These are phyloP conservation scores for Chytridium lagenaria DNA, from an alignment of 371 early-diverging fungal species.

Conservation along the genomic window DNA sequence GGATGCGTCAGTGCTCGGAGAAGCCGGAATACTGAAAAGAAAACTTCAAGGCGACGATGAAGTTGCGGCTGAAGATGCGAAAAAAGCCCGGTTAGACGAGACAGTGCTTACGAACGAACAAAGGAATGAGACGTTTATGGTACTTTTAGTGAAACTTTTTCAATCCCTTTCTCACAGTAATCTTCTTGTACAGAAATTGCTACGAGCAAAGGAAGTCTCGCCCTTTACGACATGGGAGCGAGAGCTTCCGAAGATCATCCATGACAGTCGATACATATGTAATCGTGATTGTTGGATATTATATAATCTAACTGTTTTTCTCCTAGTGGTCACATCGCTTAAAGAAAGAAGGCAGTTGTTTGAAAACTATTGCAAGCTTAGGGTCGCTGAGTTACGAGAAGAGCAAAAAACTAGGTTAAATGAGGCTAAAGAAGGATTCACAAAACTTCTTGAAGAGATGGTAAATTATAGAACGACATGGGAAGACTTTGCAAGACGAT, in stretches of 20 bases:
- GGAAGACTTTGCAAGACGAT: constrained; percentile 72
- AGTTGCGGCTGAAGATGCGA: constrained; percentile 31
- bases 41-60: constrained; percentile 43
- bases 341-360: constrained; percentile 66
- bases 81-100: background rate
- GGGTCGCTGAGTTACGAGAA: constrained; percentile 60
- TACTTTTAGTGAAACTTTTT: constrained; percentile 7
- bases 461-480: constrained; percentile 59
- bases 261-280: constrained; percentile 60
- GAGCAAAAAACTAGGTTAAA: constrained; percentile 53
- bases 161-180: constrained; percentile 18
- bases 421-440: constrained; percentile 58
- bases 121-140: constrained; percentile 35
- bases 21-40: constrained; percentile 35
- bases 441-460: constrained; percentile 55
- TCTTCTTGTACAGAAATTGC: constrained; percentile 58
- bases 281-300: constrained; percentile 45
- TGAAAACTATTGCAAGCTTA: constrained; percentile 70
- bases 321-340: constrained; percentile 34
- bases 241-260: constrained; percentile 65
- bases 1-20: constrained; percentile 19
- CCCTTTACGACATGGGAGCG: constrained; percentile 78
- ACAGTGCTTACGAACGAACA: constrained; percentile 25
- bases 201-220: constrained; percentile 70
- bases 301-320: background rate